These are phyloP conservation scores for Fusarium verticillioides DNA, from an alignment of 2,329 filamentous ascomycete genomes.

Conservation along the genomic window DNA sequence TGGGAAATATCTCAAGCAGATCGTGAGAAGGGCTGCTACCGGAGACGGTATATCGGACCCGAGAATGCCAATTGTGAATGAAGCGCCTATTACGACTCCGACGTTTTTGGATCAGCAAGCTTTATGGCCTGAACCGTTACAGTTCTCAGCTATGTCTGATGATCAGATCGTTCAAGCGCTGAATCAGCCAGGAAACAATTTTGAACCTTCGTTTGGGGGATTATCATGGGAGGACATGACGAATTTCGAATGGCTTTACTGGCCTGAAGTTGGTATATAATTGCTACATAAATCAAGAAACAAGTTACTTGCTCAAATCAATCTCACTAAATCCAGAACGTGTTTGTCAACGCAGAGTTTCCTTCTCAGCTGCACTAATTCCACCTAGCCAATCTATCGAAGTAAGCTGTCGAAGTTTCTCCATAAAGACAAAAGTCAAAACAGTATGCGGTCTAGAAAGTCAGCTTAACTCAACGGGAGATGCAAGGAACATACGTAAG, in stretches of 20 bases:
- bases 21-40: slow-evolving; percentile 54
- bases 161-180: slow-evolving; percentile 74
- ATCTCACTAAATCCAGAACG: not conserved
- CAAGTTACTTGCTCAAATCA: slow-evolving; percentile 15
- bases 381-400: slow-evolving; percentile 36
- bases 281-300: slow-evolving; percentile 15
- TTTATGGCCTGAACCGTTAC: slow-evolving; percentile 63
- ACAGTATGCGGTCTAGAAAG: slow-evolving; percentile 54
- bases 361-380: slow-evolving; percentile 11
- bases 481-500: slow-evolving; percentile 49
- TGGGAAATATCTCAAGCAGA: slow-evolving; percentile 58
- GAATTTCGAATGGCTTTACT: slow-evolving; percentile 67
- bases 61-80: slow-evolving; percentile 22
- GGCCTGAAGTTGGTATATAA: slow-evolving; percentile 56
- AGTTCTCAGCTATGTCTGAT: slow-evolving; percentile 76
- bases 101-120: slow-evolving; percentile 46
- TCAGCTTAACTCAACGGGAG: not conserved
- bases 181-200: slow-evolving; percentile 69
- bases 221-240: slow-evolving; percentile 69
- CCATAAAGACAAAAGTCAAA: slow-evolving; percentile 60
- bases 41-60: slow-evolving; percentile 29
- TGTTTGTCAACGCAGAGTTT: slow-evolving; percentile 16
- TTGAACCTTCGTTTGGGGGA: slow-evolving; percentile 65
- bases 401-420: slow-evolving; percentile 53
- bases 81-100: slow-evolving; percentile 36